Conservation (phyloP, 208 protist genomes). For the Hexamita inflata region DNA sequence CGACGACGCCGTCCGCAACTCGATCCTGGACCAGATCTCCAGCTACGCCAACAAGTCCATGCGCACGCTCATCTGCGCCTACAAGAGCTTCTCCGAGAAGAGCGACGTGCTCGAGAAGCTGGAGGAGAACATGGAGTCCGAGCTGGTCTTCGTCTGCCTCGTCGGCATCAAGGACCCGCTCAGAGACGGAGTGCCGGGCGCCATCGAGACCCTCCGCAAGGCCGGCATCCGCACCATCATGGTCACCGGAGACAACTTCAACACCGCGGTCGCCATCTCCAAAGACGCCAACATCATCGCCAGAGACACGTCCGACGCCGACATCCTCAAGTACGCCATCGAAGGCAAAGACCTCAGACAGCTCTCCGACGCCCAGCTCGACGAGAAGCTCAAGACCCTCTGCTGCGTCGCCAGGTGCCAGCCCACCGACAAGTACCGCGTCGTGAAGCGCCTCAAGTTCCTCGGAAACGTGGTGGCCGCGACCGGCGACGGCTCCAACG, state of each 20-base stretch:
- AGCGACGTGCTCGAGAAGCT: too few species aligned
- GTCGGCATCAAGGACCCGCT: slow-evolving; percentile 30
- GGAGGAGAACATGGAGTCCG: too few species aligned
- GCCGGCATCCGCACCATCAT: slow-evolving; percentile 68
- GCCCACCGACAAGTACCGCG: slow-evolving; percentile 32
- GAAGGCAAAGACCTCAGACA: slow-evolving; percentile 56
- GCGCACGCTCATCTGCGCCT: too few species aligned
- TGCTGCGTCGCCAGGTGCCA: slow-evolving; percentile 52
- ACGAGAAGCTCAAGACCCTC: slow-evolving; percentile 49
- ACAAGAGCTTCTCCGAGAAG: too few species aligned
- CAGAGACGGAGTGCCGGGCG: not conserved
- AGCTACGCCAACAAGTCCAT: too few species aligned
- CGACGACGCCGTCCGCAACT: too few species aligned
- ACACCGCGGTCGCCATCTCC: slow-evolving; percentile 57
- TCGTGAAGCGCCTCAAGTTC: slow-evolving; percentile 20
- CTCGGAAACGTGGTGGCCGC: slow-evolving; percentile 34
- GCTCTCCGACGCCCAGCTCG: slow-evolving; percentile 55
- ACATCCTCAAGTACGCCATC: slow-evolving; percentile 44
- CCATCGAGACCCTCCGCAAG: slow-evolving; percentile 38
- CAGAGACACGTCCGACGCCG: slow-evolving; percentile 60
- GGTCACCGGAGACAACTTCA: slow-evolving; percentile 64
- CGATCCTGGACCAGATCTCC: too few species aligned
- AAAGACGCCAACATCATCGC: slow-evolving; percentile 51
- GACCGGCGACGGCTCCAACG: slow-evolving; percentile 59
- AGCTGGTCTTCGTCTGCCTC: slow-evolving; percentile 15